Evolutionary conservation across 345 rosid species (phyloP).

Genomic region (Pistacia atlantica): DNA sequence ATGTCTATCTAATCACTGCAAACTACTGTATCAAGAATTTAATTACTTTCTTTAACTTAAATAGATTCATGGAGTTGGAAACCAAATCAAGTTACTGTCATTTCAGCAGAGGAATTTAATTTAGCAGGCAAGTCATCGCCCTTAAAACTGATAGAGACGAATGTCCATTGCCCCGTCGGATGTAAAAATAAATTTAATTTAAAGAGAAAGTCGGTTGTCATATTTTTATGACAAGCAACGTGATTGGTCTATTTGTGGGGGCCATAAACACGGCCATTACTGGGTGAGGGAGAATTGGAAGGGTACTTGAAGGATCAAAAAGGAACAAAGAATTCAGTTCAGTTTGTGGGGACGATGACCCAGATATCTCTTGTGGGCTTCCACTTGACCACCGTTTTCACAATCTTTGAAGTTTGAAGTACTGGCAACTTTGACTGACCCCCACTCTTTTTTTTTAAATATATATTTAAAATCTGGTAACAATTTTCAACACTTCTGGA

Average conservation of each 20-base stretch:
- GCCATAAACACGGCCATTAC: neutral
- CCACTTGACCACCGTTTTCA: neutral
- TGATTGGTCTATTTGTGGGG: neutral
- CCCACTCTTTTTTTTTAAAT: no score
- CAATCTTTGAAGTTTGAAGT: neutral
- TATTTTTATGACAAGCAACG: neutral
- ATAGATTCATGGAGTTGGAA: neutral
- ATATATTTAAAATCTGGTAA: no score
- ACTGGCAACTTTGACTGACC: neutral
- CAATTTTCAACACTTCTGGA: no score
- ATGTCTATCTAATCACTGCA: neutral
- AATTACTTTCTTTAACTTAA: neutral
- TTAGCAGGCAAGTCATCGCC: neutral
- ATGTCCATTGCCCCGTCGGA: neutral
- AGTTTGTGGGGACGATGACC: slow-evolving; percentile 5
- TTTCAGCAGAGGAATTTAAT: neutral
- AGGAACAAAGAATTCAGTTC: neutral
- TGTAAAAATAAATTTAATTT: neutral
- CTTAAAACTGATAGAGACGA: no score
- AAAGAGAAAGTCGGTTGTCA: neutral
- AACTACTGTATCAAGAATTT: neutral
- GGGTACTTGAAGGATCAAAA: neutral
- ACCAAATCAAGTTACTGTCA: neutral
- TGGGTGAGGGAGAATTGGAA: neutral
- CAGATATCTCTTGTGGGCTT: neutral